Percentiles rank a stretch among this genome's conserved stretches.
Evolutionary conservation across 116 monocot species (phyloP).

Genomic region (Posidonia oceanica): DNA sequence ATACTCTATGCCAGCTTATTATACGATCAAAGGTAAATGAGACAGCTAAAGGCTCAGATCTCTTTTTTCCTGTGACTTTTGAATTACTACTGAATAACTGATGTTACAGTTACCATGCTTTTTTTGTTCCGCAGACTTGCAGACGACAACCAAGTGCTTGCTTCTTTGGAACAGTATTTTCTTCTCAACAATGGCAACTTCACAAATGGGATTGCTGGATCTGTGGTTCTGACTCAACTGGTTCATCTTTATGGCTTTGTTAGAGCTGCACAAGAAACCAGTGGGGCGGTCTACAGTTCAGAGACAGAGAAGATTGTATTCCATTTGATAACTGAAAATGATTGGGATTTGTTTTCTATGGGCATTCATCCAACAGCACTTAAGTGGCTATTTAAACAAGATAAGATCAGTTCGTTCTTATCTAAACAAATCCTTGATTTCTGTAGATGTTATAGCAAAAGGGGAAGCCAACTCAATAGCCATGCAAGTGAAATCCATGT

Average conservation of each 20-base stretch:
- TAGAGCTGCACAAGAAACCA: conserved; percentile 26
- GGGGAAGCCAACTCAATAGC: conserved; percentile 19
- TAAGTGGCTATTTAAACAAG: conserved; percentile 80
- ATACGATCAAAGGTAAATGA: conserved; percentile 59
- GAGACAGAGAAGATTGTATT: conserved; percentile 75
- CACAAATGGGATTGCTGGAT: conserved; percentile 25
- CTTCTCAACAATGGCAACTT: conserved; percentile 53
- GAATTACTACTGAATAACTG: not conserved
- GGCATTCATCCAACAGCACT: conserved; percentile 54
- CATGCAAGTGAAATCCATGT: conserved; percentile 13
- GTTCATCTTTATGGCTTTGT: conserved; percentile 54
- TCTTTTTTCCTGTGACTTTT: not conserved
- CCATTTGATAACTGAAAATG: conserved; percentile 36
- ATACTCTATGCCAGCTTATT: conserved; percentile 58
- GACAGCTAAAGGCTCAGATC: not conserved
- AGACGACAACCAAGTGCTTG: conserved; percentile 55
- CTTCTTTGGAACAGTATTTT: conserved; percentile 84
- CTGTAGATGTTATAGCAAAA: conserved; percentile 36
- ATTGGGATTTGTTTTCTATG: conserved; percentile 53
- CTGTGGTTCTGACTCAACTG: conserved; percentile 48
- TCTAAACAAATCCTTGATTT: conserved; percentile 56
- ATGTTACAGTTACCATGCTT: not conserved
- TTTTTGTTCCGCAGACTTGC: conserved; percentile 35
- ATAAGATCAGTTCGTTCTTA: conserved; percentile 28
- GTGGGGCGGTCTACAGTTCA: conserved; percentile 26